These are phyloP conservation scores for Macrolepiota dolichaula DNA, from an alignment of 768 basidiomycete species.

Conservation along the genomic window DNA sequence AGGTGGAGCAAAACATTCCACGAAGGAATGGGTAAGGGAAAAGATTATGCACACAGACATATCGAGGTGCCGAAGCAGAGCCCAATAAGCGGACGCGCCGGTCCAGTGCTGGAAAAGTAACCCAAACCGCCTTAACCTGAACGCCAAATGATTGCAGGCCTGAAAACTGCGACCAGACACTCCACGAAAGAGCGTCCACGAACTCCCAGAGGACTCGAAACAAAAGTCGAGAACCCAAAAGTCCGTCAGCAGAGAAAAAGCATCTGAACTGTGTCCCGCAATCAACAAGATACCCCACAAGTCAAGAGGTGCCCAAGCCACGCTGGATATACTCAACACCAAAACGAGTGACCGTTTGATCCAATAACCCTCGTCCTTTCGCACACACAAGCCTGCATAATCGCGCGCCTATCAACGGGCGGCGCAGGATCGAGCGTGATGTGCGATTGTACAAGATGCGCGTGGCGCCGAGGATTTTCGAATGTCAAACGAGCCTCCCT, in stretches of 20 bases:
- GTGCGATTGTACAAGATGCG: too few species aligned
- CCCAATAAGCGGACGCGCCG: neutral
- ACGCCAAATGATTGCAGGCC: neutral
- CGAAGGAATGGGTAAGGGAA: neutral
- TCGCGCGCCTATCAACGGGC: too few species aligned
- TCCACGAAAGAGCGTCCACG: neutral
- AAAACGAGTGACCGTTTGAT: too few species aligned
- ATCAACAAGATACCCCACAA: too few species aligned
- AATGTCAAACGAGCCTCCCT: neutral
- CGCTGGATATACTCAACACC: too few species aligned
- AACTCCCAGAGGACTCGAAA: neutral
- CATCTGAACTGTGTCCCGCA: too few species aligned
- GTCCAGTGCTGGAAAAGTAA: neutral
- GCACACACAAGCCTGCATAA: too few species aligned
- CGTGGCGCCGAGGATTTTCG: too few species aligned
- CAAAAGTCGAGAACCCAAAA: neutral
- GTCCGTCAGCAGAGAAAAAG: neutral
- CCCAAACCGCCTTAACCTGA: neutral
- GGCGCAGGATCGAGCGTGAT: too few species aligned
- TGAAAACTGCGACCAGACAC: neutral
- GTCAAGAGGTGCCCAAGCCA: too few species aligned
- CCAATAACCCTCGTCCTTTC: too few species aligned
- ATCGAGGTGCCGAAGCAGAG: neutral
- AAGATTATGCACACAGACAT: neutral
- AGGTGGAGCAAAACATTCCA: neutral